Evolutionary conservation across 2,329 filamentous ascomycete species (phyloP).

Genomic region (Trichoderma aggressivum): DNA sequence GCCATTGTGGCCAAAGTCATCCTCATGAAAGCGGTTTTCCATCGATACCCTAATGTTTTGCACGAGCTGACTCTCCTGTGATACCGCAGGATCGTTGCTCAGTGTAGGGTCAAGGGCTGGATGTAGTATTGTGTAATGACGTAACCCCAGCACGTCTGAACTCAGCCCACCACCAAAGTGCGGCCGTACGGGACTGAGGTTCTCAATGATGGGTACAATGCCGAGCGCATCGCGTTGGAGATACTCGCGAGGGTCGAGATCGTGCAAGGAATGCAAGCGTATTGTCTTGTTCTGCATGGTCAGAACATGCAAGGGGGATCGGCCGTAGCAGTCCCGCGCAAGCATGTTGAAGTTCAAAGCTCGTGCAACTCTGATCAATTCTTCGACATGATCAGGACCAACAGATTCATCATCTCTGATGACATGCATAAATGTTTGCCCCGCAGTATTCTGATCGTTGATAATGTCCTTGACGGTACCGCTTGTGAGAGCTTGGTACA

Average conservation of each 20-base stretch:
- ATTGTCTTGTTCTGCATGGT: constrained; percentile 21
- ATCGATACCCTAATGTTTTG: constrained; percentile 22
- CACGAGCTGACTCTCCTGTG: constrained; percentile 25
- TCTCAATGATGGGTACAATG: constrained; percentile 23
- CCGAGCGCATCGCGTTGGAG: constrained; percentile 51
- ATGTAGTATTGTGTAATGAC: background rate
- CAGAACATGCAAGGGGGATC: constrained; percentile 50
- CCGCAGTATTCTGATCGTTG: constrained; percentile 39
- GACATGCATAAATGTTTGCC: constrained; percentile 49
- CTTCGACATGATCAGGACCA: constrained; percentile 25
- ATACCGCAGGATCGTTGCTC: constrained; percentile 12
- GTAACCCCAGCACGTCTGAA: background rate
- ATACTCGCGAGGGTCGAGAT: constrained; percentile 32
- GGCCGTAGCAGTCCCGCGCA: constrained; percentile 48
- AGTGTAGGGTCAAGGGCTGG: background rate
- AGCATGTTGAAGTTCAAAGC: constrained; percentile 32
- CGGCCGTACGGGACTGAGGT: background rate
- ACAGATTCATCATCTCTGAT: constrained; percentile 27
- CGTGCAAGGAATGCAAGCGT: constrained; percentile 33
- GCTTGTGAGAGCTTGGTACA: constrained; percentile 29
- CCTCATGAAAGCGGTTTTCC: constrained; percentile 25
- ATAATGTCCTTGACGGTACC: constrained; percentile 24
- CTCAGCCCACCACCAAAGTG: background rate
- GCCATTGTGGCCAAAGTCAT: constrained; percentile 48
- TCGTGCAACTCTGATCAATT: constrained; percentile 15